Percentiles rank a stretch among this genome's conserved stretches.
These are phyloP conservation scores for Aspergillus jensenii DNA, from an alignment of 2,329 filamentous ascomycete species.

Conservation along the genomic window DNA sequence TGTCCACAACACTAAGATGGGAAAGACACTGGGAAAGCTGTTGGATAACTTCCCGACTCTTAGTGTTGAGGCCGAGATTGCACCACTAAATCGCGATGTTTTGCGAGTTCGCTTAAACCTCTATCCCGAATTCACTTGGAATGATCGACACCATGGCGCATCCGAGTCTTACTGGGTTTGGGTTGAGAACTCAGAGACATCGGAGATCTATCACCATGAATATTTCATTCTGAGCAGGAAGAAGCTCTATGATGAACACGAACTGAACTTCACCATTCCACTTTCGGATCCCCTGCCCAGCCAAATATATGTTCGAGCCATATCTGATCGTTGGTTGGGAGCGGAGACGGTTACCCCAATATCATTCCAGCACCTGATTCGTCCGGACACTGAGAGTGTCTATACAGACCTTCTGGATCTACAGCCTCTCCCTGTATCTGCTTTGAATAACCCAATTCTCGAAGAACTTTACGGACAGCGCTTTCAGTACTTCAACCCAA, in stretches of 20 bases:
- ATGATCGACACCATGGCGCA: constrained; percentile 86
- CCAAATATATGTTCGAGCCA: constrained; percentile 91
- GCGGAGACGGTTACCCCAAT: constrained; percentile 94
- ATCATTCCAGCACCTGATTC: constrained; percentile 96
- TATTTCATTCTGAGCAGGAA: constrained; percentile 89
- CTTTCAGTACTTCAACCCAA: constrained; percentile 97
- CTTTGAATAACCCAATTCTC: constrained; percentile 79
- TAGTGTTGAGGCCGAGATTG: constrained; percentile 88
- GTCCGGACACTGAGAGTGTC: constrained; percentile 94
- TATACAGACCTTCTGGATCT: constrained; percentile 93
- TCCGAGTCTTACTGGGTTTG: constrained; percentile 98
- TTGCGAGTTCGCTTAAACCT: constrained; percentile 85
- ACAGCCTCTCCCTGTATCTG: constrained; percentile 82
- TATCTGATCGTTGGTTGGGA: constrained; percentile 94
- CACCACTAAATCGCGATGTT: constrained; percentile 91
- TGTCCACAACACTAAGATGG: constrained; percentile 88
- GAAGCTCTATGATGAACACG: constrained; percentile 93
- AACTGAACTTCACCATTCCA: constrained; percentile 96
- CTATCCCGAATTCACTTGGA: constrained; percentile 90
- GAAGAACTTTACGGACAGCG: constrained; percentile 86
- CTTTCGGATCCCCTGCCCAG: constrained; percentile 88
- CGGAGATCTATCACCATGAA: constrained; percentile 96
- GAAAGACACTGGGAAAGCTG: constrained; percentile 75
- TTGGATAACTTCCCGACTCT: constrained; percentile 91
- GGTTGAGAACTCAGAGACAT: constrained; percentile 98